Evolutionary conservation across 2,329 filamentous ascomycete genomes (phyloP), one percentile per base, ranked within the genome.

Genomic region (Colletotrichum viniferum): DNA sequence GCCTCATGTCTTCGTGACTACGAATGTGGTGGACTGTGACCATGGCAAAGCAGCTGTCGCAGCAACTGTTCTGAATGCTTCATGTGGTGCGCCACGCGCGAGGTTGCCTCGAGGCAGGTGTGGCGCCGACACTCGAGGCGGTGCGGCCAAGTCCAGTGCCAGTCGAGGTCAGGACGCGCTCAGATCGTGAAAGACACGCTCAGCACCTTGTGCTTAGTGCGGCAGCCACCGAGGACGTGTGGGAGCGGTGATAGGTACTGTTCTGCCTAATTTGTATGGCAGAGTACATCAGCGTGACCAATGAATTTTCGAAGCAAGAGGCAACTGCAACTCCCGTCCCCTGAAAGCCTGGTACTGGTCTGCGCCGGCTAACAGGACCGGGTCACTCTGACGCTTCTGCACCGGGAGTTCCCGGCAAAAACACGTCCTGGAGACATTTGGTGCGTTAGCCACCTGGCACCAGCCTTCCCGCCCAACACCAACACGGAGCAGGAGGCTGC

Each of bases 401-500:
- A n/a, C 38, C 10, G 16, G 8, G 9, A 7, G 8, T 8, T 5
- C 4, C 26, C 18, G 4, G 34, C 48, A 7, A 32, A 67, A 58
- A 28, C 43, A 26, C 52, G 28, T 8, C 10, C 12, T 1, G 4
- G 4, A 36, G 52, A 76, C 74, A 30, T n/a, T 3, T 0, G 61
- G 52, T 74, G 74, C 74, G 74, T 76, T 76, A 76, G 74, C 65
- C 21, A 38, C 14, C 10, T 14, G 18, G 21, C 21, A 21, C 64
- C 61, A 69, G 76, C 71, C 74, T 76, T 76, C 52, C 61, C 71
- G 55, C 65, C 26, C 48, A 76, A 76, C 65, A 76, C 73, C 70
- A 75, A 76, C 73, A 64, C 73, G 69, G 48, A 64, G 64, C 18
- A 74, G 71, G 74, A 74, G 70, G 65, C 71, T 76, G 52, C 65